These are phyloP conservation scores for Amborella trichopoda DNA, from an alignment of 164 flowering plant species.

Conservation along the genomic window DNA sequence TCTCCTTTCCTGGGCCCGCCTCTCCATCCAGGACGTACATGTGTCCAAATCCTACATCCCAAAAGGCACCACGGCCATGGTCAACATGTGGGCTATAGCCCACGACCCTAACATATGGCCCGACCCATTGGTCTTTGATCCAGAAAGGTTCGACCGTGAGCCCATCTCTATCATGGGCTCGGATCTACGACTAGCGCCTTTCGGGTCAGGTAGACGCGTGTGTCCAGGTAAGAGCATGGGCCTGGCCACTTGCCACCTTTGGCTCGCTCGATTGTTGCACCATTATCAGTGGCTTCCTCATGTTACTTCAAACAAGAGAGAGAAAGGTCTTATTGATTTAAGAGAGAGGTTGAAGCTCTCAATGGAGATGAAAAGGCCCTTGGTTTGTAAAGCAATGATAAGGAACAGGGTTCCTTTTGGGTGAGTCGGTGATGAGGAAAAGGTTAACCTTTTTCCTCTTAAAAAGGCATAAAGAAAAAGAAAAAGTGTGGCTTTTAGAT, in stretches of 20 bases:
- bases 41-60: slow-evolving; percentile 50
- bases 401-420: slow-evolving; percentile 9
- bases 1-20: slow-evolving; percentile 80
- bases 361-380: slow-evolving; percentile 63
- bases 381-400: slow-evolving; percentile 24
- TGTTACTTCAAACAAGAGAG: not conserved
- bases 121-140: slow-evolving; percentile 56
- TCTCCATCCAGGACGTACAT: slow-evolving; percentile 52
- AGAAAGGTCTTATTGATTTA: slow-evolving; percentile 42
- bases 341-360: slow-evolving; percentile 57
- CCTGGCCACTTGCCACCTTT: slow-evolving; percentile 52
- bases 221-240: slow-evolving; percentile 72
- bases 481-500: too few relatives aligned
- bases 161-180: slow-evolving; percentile 65
- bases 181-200: slow-evolving; percentile 65
- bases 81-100: slow-evolving; percentile 93
- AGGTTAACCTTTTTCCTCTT: too few relatives aligned
- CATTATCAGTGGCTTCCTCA: slow-evolving; percentile 38
- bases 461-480: too few relatives aligned
- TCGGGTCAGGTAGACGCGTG: slow-evolving; percentile 66
- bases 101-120: slow-evolving; percentile 62
- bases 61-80: slow-evolving; percentile 85
- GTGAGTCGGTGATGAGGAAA: too few relatives aligned
- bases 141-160: slow-evolving; percentile 53
- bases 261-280: slow-evolving; percentile 60